A percentile compares a stretch with the other conserved stretches of the same genome.
These are phyloP conservation scores for Pyrus communis DNA, from an alignment of 306 rosid genomes.

Conservation along the genomic window DNA sequence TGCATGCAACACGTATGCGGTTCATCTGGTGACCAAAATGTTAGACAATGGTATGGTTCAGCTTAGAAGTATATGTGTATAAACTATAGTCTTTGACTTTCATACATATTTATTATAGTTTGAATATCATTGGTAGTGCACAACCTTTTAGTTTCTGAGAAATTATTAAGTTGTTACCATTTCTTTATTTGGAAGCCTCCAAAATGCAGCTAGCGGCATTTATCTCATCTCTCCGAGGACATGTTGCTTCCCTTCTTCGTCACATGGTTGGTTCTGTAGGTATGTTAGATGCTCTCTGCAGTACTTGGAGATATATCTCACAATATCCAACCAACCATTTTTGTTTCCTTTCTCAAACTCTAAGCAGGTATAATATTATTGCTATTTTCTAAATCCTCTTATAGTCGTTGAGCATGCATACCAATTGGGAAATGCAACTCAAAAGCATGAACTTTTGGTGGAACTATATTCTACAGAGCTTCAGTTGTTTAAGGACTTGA, in stretches of 20 bases:
- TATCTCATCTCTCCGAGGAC: constrained; percentile 75
- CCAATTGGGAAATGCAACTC: constrained; percentile 61
- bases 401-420: constrained; percentile 90
- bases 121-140: background rate
- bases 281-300: constrained; percentile 24
- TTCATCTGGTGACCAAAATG: constrained; percentile 90
- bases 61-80: background rate
- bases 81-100: background rate
- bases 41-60: constrained; percentile 64
- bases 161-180: constrained; percentile 1
- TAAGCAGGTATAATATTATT: background rate
- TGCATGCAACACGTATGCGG: constrained; percentile 65
- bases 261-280: constrained; percentile 94
- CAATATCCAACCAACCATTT: background rate
- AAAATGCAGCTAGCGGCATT: constrained; percentile 69
- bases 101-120: background rate
- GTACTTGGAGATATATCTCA: background rate
- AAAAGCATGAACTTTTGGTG: constrained; percentile 73
- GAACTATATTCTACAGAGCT: constrained; percentile 79
- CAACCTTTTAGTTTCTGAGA: background rate
- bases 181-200: constrained; percentile 54
- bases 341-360: background rate
- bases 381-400: background rate
- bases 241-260: constrained; percentile 87
- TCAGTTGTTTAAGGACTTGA: constrained; percentile 73